A percentile compares a stretch with the other conserved stretches of the same genome.
Conservation (phyloP, 2,329 filamentous ascomycete species). For the Phialemoniopsis sp. region DNA sequence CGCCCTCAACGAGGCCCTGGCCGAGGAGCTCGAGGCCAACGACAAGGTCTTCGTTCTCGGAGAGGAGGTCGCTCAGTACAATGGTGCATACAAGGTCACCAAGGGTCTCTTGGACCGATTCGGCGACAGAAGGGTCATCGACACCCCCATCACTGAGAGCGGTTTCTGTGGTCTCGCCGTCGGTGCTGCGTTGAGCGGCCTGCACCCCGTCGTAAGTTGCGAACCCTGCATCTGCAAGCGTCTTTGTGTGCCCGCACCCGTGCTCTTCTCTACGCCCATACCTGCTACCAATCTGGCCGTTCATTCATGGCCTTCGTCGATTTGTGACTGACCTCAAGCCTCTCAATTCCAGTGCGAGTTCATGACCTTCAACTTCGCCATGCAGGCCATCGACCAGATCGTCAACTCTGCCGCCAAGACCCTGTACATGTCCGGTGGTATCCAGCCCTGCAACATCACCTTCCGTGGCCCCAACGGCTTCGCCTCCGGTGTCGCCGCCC, state of each 20-base stretch:
- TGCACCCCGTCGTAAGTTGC: slow-evolving; percentile 82
- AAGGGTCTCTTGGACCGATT: slow-evolving; percentile 97
- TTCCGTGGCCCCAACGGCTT: slow-evolving; percentile 99
- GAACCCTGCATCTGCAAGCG: not conserved
- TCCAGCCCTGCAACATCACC: slow-evolving; percentile 99
- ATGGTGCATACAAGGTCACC: slow-evolving; percentile 99
- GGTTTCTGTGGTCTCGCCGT: slow-evolving; percentile 93
- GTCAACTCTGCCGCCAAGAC: slow-evolving; percentile 99
- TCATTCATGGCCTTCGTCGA: not conserved
- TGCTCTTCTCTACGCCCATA: too few species aligned
- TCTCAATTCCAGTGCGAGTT: slow-evolving; percentile 74
- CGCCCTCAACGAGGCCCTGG: slow-evolving; percentile 94
- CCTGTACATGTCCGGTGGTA: slow-evolving; percentile 99
- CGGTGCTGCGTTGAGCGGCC: slow-evolving; percentile 88
- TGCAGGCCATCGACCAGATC: slow-evolving; percentile 99
- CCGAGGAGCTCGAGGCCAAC: slow-evolving; percentile 93
- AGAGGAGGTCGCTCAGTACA: slow-evolving; percentile 99
- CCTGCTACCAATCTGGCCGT: too few species aligned
- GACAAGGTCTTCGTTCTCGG: slow-evolving; percentile 93
- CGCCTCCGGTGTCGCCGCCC: slow-evolving; percentile 88
- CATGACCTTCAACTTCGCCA: slow-evolving; percentile 99
- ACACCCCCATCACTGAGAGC: slow-evolving; percentile 96
- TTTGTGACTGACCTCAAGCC: not conserved
- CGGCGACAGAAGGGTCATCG: slow-evolving; percentile 94
- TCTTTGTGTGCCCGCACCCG: too few species aligned